These are phyloP conservation scores for Casuarina glauca DNA, from an alignment of 306 rosid species.

Conservation along the genomic window DNA sequence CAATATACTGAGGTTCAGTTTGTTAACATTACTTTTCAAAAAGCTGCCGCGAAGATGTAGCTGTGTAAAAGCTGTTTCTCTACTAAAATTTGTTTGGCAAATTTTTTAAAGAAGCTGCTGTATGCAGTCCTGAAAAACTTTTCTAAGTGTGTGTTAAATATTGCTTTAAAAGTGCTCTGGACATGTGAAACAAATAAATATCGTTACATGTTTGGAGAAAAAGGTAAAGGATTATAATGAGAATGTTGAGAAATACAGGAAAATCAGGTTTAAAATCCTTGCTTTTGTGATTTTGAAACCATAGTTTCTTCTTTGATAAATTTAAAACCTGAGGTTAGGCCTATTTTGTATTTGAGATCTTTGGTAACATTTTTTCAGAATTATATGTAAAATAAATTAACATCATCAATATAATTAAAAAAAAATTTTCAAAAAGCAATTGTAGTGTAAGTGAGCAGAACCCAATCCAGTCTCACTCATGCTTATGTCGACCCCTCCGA, in stretches of 20 bases:
- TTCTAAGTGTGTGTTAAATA: background rate
- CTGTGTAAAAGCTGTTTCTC: background rate
- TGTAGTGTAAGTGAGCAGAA: no score
- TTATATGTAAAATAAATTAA: no score
- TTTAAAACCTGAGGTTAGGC: no score
- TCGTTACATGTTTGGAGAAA: background rate
- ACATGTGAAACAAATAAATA: background rate
- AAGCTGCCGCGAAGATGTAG: background rate
- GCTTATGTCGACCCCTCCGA: no score
- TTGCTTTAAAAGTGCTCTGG: background rate
- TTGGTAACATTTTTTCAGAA: no score
- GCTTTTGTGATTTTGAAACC: no score
- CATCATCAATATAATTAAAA: no score
- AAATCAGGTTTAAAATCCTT: no score
- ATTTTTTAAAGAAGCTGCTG: background rate
- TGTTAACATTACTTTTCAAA: background rate
- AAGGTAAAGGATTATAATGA: background rate
- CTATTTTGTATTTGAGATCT: no score
- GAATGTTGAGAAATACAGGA: background rate
- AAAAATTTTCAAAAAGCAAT: no score
- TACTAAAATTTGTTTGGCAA: background rate
- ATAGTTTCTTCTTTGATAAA: no score
- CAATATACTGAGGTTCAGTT: constrained; percentile 5
- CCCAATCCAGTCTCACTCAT: no score
- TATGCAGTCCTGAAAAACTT: background rate